Evolutionary conservation across 2,329 filamentous ascomycete genomes (phyloP), one percentile per base, ranked within the genome.

Genomic region (Talaromyces sp.): DNA sequence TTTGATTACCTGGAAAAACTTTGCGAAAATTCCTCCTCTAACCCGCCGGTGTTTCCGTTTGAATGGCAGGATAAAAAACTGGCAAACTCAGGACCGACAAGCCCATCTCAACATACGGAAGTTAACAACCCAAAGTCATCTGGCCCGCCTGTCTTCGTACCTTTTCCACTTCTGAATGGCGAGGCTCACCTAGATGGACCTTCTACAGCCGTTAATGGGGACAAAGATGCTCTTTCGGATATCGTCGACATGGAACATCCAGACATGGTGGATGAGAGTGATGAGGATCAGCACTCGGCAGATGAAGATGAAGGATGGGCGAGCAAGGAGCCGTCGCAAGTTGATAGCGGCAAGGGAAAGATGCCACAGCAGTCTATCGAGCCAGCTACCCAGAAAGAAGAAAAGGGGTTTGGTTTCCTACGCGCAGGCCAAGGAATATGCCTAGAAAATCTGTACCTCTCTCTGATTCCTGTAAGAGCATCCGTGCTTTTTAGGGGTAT

Each of bases 391-490:
- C 51, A 47, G 52, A 57, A 27, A 51, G 50, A 36, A 56, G 50
- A 63, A 55, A 50, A 64, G 56, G 57, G 59, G 10, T 42, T 66
- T 47, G 81, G 84, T 16, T 89, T 89, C 68, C 73, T 85, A 47
- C 81, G 84, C 34, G 73, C 78, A 3, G 87, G 84, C 1, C 79
- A 87, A 65, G 87, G 87, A 1, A 73, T 89, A 12, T 75, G 82
- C 1, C 76, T 89, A 1, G 73, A 83, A 57, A 79, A 78, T 1
- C 76, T 89, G 18, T 79, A 79, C 60, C 78, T 89, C 30, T 79
- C 87, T 66, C 78, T 87, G 34, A 81, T 89, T 36, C 87, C 87
- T 0, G 78, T 87, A 66, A 86, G 84, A 69, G 78, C 85, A 2
- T 83, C 82, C 0, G 79, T 87, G 0, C 68, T 89, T 8, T 81